These are phyloP conservation scores for Trichophyton benhamiae DNA, from an alignment of 2,329 filamentous ascomycete genomes.

Conservation along the genomic window DNA sequence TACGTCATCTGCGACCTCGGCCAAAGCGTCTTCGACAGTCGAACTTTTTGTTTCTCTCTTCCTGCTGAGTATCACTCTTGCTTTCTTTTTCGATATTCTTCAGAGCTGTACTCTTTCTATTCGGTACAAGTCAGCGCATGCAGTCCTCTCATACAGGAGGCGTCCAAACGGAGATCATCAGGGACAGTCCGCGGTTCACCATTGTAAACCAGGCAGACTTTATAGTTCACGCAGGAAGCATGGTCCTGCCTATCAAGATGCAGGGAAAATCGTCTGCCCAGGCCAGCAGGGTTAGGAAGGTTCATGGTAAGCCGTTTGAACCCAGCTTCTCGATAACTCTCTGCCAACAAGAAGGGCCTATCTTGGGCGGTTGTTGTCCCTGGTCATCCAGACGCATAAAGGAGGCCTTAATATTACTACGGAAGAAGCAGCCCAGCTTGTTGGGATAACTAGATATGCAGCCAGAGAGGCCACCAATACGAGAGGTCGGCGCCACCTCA, in stretches of 20 bases:
- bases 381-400: not conserved
- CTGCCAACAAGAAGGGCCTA: not conserved
- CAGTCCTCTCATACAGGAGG: not conserved
- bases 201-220: not conserved
- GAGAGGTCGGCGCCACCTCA: not conserved
- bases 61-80: not conserved
- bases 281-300: not conserved
- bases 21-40: not conserved
- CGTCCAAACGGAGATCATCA: slow-evolving; percentile 3
- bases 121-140: not conserved
- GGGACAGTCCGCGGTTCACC: not conserved
- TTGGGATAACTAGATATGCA: not conserved
- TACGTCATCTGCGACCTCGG: not conserved
- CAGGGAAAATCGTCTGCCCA: not conserved
- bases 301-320: not conserved
- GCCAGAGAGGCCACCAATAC: not conserved
- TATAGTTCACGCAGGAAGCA: not conserved
- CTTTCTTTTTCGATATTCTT: not conserved
- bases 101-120: not conserved
- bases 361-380: not conserved
- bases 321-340: not conserved
- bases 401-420: not conserved
- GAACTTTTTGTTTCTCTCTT: not conserved
- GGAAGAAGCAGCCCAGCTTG: not conserved
- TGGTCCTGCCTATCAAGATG: slow-evolving; percentile 1